Evolutionary conservation across 768 basidiomycete species (phyloP).

Genomic region (Mycena olivaceomarginata): DNA sequence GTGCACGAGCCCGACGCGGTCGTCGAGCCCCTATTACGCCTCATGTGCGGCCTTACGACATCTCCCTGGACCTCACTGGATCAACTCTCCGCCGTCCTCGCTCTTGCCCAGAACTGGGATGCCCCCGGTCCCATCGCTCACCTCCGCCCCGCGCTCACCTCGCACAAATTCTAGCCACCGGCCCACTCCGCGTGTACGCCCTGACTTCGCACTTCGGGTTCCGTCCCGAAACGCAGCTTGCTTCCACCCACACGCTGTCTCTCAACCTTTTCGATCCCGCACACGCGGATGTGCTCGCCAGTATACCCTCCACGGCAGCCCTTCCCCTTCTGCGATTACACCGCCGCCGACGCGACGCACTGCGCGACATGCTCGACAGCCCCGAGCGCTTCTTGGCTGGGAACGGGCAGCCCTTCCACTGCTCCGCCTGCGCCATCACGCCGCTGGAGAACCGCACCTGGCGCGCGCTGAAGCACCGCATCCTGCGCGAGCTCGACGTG

Average conservation of each 20-base stretch:
- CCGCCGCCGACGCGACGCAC: slow-evolving; percentile 68
- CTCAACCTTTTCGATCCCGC: slow-evolving; percentile 67
- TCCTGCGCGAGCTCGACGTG: slow-evolving; percentile 75
- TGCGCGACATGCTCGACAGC: slow-evolving; percentile 72
- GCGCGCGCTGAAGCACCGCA: slow-evolving; percentile 75
- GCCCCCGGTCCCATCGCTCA: slow-evolving; percentile 76
- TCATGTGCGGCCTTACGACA: slow-evolving; percentile 74
- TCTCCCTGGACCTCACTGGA: slow-evolving; percentile 70
- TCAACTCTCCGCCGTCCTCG: slow-evolving; percentile 71
- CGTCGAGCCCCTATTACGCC: slow-evolving; percentile 73
- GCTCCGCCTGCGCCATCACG: slow-evolving; percentile 72
- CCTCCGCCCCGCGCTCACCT: slow-evolving; percentile 71
- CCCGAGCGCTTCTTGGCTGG: slow-evolving; percentile 75
- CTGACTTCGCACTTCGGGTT: slow-evolving; percentile 79
- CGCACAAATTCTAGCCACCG: slow-evolving; percentile 62
- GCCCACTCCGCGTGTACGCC: slow-evolving; percentile 72
- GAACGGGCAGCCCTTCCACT: slow-evolving; percentile 66
- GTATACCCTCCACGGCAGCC: slow-evolving; percentile 70
- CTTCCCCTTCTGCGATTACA: slow-evolving; percentile 76
- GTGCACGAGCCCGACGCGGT: slow-evolving; percentile 65
- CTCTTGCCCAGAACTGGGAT: slow-evolving; percentile 83
- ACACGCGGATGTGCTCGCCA: slow-evolving; percentile 66
- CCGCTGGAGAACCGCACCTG: slow-evolving; percentile 76
- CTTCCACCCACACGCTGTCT: slow-evolving; percentile 74
- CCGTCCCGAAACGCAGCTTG: slow-evolving; percentile 72